Percentiles rank a stretch among this genome's conserved stretches.
These are phyloP conservation scores for Apiospora saccharicola DNA, from an alignment of 2,329 filamentous ascomycete species.

Conservation along the genomic window DNA sequence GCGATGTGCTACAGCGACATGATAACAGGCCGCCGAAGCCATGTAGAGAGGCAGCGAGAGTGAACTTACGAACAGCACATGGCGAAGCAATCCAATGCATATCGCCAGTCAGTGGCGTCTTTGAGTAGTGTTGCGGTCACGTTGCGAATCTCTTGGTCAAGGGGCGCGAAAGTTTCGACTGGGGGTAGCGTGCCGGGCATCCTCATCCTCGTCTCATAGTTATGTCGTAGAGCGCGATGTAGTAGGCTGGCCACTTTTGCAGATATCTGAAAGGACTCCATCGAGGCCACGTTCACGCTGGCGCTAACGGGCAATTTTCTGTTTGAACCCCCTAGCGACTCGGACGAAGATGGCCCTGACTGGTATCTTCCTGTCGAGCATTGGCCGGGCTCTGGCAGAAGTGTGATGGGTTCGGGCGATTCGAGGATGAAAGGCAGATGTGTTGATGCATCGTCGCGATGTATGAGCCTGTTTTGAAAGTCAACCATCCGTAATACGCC, in stretches of 20 bases:
- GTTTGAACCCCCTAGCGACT: slow-evolving; percentile 22
- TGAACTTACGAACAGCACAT: slow-evolving; percentile 42
- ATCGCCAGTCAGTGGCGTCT: slow-evolving; percentile 41
- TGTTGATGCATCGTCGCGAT: slow-evolving; percentile 40
- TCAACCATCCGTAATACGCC: neutral
- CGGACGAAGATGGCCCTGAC: slow-evolving; percentile 42
- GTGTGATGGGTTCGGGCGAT: slow-evolving; percentile 38
- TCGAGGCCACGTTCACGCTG: slow-evolving; percentile 11
- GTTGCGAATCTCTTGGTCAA: slow-evolving; percentile 41
- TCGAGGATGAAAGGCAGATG: slow-evolving; percentile 43
- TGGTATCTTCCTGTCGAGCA: slow-evolving; percentile 34
- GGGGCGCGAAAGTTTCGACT: slow-evolving; percentile 36
- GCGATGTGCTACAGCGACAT: neutral
- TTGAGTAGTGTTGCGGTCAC: slow-evolving; percentile 38
- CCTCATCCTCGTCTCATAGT: slow-evolving; percentile 33
- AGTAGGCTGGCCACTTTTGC: slow-evolving; percentile 42
- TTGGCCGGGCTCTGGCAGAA: slow-evolving; percentile 38
- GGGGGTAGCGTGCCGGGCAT: slow-evolving; percentile 36
- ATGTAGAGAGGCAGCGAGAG: neutral
- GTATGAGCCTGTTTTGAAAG: slow-evolving; percentile 37
- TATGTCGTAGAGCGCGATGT: slow-evolving; percentile 40
- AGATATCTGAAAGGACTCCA: slow-evolving; percentile 39
- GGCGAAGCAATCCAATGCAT: slow-evolving; percentile 42
- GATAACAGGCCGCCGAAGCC: neutral
- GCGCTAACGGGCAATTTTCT: slow-evolving; percentile 20